Percentiles rank a stretch among this genome's conserved stretches.
Evolutionary conservation across 768 basidiomycete species (phyloP).

Genomic region (Suillus ampliporus): DNA sequence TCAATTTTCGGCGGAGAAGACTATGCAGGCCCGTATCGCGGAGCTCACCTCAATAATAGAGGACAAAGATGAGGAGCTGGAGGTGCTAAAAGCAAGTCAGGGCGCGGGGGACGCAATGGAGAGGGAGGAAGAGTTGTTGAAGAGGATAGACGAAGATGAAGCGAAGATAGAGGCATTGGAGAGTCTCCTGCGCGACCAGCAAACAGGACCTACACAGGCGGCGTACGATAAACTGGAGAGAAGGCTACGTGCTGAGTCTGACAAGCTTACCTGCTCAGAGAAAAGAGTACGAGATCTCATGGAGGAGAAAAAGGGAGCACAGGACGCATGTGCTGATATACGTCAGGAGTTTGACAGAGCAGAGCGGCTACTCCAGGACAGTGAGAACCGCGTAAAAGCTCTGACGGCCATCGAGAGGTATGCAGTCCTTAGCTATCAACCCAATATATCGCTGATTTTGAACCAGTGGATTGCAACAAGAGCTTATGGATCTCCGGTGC

Average conservation of each 20-base stretch:
- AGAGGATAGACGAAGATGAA: conserved; percentile 76
- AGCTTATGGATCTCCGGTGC: conserved; percentile 19
- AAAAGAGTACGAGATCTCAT: conserved; percentile 50
- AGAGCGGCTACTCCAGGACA: conserved; percentile 23
- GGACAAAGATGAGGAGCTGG: conserved; percentile 66
- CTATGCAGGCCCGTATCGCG: conserved; percentile 47
- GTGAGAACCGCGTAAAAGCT: conserved; percentile 29
- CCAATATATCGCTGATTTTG: conserved; percentile 8
- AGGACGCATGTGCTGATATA: conserved; percentile 48
- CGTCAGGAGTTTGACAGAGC: conserved; percentile 39
- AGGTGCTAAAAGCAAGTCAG: conserved; percentile 43
- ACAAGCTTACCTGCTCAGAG: conserved; percentile 47
- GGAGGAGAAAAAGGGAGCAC: conserved; percentile 57
- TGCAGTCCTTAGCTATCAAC: conserved; percentile 14
- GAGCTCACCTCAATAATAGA: conserved; percentile 51
- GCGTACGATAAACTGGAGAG: conserved; percentile 47
- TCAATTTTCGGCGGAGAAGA: conserved; percentile 58
- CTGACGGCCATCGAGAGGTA: conserved; percentile 34
- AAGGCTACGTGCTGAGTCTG: conserved; percentile 49
- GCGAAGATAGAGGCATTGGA: conserved; percentile 67
- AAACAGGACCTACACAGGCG: conserved; percentile 38
- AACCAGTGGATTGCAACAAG: conserved; percentile 25
- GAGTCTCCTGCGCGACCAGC: conserved; percentile 47
- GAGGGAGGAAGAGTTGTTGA: conserved; percentile 65
- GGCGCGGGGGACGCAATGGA: conserved; percentile 43